phyloP scores from a whole-genome alignment of 2,329 filamentous ascomycete species.

The Fusarium caatingaense region DNA sequence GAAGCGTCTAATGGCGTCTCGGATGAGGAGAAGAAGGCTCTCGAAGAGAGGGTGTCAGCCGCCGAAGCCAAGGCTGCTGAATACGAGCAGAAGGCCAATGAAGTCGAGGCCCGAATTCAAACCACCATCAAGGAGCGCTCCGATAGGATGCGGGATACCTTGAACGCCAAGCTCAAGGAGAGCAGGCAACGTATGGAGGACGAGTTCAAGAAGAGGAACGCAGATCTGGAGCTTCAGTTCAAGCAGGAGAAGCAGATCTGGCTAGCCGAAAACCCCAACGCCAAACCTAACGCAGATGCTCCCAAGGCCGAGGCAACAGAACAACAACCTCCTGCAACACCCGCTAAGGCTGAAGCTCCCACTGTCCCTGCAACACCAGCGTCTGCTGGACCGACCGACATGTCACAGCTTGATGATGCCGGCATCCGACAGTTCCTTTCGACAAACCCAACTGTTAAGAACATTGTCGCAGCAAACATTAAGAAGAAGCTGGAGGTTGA shows the following conservation, averaged over 20 bases:
- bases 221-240: constrained; percentile 65
- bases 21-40: constrained; percentile 68
- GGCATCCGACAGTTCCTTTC: constrained; percentile 68
- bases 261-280: constrained; percentile 62
- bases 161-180: constrained; percentile 78
- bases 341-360: constrained; percentile 53
- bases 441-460: constrained; percentile 67
- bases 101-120: constrained; percentile 72
- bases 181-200: constrained; percentile 65
- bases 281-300: constrained; percentile 42
- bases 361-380: constrained; percentile 53
- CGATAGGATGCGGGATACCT: constrained; percentile 74
- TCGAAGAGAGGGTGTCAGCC: constrained; percentile 71
- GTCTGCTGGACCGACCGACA: constrained; percentile 52
- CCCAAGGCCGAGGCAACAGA: constrained; percentile 27
- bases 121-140: constrained; percentile 72
- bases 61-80: constrained; percentile 72
- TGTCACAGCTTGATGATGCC: constrained; percentile 64
- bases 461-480: constrained; percentile 70
- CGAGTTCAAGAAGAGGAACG: constrained; percentile 65
- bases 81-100: constrained; percentile 71
- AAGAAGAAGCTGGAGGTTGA: constrained; percentile 77
- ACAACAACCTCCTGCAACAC: constrained; percentile 51
- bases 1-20: constrained; percentile 51
- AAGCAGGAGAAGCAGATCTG: constrained; percentile 74